phyloP scores from a whole-genome alignment of 257 asterid species.

The Penstemon davidsonii region DNA sequence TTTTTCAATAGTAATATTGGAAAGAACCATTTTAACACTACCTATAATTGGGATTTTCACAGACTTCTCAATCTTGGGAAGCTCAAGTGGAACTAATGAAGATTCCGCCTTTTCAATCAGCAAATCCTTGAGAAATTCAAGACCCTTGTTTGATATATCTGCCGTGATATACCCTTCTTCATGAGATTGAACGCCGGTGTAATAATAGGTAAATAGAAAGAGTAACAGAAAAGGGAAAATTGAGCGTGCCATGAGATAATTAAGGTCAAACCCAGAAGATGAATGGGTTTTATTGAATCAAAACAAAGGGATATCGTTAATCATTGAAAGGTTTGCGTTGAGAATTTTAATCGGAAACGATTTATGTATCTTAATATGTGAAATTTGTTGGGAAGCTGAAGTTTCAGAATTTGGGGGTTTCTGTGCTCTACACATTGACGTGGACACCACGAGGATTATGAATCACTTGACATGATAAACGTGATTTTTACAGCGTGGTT shows the following conservation, averaged over 20 bases:
- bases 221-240: slow-evolving; percentile 25
- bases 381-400: neutral
- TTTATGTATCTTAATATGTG: neutral
- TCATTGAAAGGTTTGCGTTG: slow-evolving; percentile 3
- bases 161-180: slow-evolving; percentile 58
- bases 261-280: slow-evolving; percentile 15
- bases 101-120: slow-evolving; percentile 56
- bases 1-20: slow-evolving; percentile 45
- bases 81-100: slow-evolving; percentile 71
- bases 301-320: neutral
- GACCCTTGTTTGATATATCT: slow-evolving; percentile 71
- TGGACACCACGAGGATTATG: neutral
- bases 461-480: neutral
- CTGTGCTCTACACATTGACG: neutral
- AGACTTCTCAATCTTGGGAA: slow-evolving; percentile 56
- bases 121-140: slow-evolving; percentile 67
- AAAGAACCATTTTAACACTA: slow-evolving; percentile 51
- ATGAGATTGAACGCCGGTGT: slow-evolving; percentile 37
- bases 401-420: neutral
- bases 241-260: slow-evolving; percentile 39
- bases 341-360: neutral
- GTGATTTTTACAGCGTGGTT: too few relatives aligned
- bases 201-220: slow-evolving; percentile 27
- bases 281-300: slow-evolving; percentile 12
- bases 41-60: slow-evolving; percentile 72